Conservation (phyloP, 805 yeast genomes). For the Metschnikowia reukaufii region DNA sequence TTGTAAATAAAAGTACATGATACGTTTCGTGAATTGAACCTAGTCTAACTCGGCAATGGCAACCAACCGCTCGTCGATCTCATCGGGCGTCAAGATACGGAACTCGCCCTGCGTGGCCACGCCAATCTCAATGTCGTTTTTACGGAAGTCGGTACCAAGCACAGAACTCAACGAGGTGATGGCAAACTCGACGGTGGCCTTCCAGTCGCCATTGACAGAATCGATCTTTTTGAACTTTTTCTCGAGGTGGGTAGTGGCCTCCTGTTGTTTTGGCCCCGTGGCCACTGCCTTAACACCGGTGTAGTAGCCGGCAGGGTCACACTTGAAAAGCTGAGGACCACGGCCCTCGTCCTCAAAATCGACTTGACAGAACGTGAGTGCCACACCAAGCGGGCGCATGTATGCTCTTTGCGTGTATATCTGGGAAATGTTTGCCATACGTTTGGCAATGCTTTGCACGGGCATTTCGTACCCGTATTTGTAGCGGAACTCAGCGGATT, state of each 20-base stretch:
- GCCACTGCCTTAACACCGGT: slow-evolving; percentile 89
- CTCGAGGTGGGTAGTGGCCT: slow-evolving; percentile 84
- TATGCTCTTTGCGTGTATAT: slow-evolving; percentile 96
- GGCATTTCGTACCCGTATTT: slow-evolving; percentile 97
- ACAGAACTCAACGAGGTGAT: slow-evolving; percentile 83
- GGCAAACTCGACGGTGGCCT: slow-evolving; percentile 83
- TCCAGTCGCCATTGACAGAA: slow-evolving; percentile 78
- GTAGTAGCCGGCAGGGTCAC: slow-evolving; percentile 97
- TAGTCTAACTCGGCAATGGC: slow-evolving; percentile 96
- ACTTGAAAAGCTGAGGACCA: slow-evolving; percentile 88
- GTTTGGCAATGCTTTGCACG: slow-evolving; percentile 84
- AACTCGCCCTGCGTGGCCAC: slow-evolving; percentile 76
- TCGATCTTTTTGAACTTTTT: slow-evolving; percentile 78
- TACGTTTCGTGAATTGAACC: background rate
- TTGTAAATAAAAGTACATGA: background rate
- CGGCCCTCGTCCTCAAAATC: slow-evolving; percentile 69
- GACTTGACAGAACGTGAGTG: slow-evolving; percentile 80
- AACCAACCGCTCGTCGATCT: slow-evolving; percentile 91
- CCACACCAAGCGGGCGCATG: slow-evolving; percentile 97
- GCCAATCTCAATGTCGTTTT: slow-evolving; percentile 91
- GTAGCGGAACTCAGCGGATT: slow-evolving; percentile 92
- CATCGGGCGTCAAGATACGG: slow-evolving; percentile 72
- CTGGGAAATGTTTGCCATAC: slow-evolving; percentile 95
- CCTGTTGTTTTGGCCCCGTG: slow-evolving; percentile 97
- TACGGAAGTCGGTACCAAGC: slow-evolving; percentile 89